Base-by-base conservation (phyloP, 768 basidiomycete species). In the Boletus patriciae region DNA sequence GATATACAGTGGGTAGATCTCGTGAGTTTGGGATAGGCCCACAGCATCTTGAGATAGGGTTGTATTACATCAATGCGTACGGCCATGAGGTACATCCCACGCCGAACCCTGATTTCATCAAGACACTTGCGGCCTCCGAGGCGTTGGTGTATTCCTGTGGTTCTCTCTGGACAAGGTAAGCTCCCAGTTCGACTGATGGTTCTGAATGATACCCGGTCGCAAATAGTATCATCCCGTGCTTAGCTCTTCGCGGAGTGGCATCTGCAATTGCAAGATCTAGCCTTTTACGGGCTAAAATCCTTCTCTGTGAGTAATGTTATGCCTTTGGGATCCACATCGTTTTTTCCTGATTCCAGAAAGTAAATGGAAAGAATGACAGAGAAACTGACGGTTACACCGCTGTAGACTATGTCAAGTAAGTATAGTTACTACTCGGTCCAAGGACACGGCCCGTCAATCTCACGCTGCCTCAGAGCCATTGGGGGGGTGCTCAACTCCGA, bases 111-210 rank as follows among this genome's bases (percentile, higher is more conserved):
- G 90, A 90, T 42, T 92, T 87, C 66, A 67, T 98, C 48, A 71
- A 81, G 13, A 80, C 82, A 50, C 74, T 96, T 11, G 72, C 74
- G 4, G 74, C 78, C 31, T 81, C 81, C 54, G 83, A 90, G 60
- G 76, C 88, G 3, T 75, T 98, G 29, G 85, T 98, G 3, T 97
- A 96, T 69, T 94, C 92, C 4, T 94, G 94, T 67, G 94, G 94
- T 6, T 96, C 94, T 2, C 76, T 98, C 9, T 98, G 92, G 92
- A 98, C 94, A 15, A 93, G 90, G 92, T 87, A 51, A 48, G 78
- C 42, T 46, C 45, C 9, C 29, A 29, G 42, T 63, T 56, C 34
- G 27, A 29, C 58, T 31, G 38, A 29, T 45, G 16, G 21, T 50
- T 48, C 59, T 51, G 29, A 52, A 52, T 50, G 34, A 55, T 50